phyloP scores from a whole-genome alignment of 108 stramenopile genomes.

The Nitzschia sp. region DNA sequence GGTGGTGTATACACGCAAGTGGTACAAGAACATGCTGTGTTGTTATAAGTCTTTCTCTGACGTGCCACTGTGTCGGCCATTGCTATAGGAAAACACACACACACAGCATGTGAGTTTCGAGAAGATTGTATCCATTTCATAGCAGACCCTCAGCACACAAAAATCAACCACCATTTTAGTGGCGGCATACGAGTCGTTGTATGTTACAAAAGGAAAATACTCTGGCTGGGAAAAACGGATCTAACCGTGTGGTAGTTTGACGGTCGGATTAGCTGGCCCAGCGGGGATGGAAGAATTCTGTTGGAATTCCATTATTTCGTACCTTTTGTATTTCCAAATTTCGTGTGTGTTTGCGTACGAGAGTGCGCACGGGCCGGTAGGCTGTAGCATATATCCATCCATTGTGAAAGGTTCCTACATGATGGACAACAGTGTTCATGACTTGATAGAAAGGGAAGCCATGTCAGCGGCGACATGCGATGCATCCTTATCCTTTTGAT shows the following conservation, averaged over 20 bases:
- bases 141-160: slow-evolving; percentile 29
- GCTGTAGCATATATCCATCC: neutral
- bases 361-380: too few relatives aligned
- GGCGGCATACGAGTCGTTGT: slow-evolving; percentile 25
- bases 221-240: slow-evolving; percentile 47
- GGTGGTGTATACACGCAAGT: too few relatives aligned
- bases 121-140: slow-evolving; percentile 21
- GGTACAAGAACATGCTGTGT: too few relatives aligned
- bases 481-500: neutral
- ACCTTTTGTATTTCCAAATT: slow-evolving; percentile 12
- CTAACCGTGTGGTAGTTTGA: slow-evolving; percentile 33
- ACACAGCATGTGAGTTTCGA: neutral
- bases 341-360: too few relatives aligned
- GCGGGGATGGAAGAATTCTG: slow-evolving; percentile 4
- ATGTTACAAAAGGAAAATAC: slow-evolving; percentile 18
- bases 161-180: slow-evolving; percentile 31
- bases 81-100: neutral
- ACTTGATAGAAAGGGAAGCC: slow-evolving; percentile 4
- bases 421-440: slow-evolving; percentile 2
- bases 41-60: too few relatives aligned
- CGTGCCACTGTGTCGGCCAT: too few relatives aligned
- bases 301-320: neutral
- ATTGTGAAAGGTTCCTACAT: neutral
- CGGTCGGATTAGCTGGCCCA: slow-evolving; percentile 46
- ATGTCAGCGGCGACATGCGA: slow-evolving; percentile 1